A percentile compares a stretch with the other conserved stretches of the same genome.
These are phyloP conservation scores for Mikania micrantha DNA, from an alignment of 129 eudicot genomes.

Conservation along the genomic window DNA sequence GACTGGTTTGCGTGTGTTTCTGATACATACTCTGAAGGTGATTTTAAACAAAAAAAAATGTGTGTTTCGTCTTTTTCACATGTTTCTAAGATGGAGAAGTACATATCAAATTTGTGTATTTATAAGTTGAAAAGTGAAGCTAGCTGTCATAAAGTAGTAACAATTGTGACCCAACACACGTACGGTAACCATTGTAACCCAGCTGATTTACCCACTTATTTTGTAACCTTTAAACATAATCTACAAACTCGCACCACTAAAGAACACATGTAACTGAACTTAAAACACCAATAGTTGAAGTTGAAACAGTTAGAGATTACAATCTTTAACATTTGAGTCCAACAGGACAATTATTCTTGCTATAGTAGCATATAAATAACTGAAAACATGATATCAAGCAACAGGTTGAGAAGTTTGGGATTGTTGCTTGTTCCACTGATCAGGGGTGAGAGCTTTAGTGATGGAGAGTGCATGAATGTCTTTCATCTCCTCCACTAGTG, in stretches of 20 bases:
- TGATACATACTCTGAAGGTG: too few species aligned
- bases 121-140: too few species aligned
- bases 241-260: constrained; percentile 8
- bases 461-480: constrained; percentile 93
- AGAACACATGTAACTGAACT: constrained; percentile 2
- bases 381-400: constrained; percentile 10
- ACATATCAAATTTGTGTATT: too few species aligned
- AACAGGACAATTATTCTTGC: neutral
- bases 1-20: too few species aligned
- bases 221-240: neutral
- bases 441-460: constrained; percentile 72
- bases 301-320: constrained; percentile 10
- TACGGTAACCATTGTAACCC: too few species aligned
- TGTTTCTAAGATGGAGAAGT: too few species aligned
- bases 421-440: constrained; percentile 76
- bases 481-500: constrained; percentile 76
- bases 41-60: too few species aligned
- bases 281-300: neutral
- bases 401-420: constrained; percentile 50
- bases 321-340: neutral
- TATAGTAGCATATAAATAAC: neutral
- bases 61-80: too few species aligned
- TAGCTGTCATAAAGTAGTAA: too few species aligned
- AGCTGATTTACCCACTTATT: too few species aligned
- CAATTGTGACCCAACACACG: too few species aligned